Base-by-base conservation (phyloP, 2,329 filamentous ascomycete genomes). In the Monosporascus sp. region DNA sequence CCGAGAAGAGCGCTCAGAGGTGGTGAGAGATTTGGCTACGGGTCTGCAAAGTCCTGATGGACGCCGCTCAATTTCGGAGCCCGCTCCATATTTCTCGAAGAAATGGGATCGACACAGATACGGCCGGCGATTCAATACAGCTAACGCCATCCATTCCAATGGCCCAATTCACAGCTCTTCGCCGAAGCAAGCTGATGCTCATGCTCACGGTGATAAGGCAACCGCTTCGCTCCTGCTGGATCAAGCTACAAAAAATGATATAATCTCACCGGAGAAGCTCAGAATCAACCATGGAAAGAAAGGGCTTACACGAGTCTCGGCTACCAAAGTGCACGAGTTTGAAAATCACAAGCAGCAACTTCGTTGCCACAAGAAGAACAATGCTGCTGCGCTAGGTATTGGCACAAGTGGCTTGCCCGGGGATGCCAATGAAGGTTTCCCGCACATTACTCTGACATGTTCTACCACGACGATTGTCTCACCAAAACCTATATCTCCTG, bases 401-500 rank as follows among this genome's bases (percentile, higher is more conserved):
- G 64, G 59, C 51, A 66, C 60, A 3, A 63, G 57, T 20, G 55
- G 58, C 20, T 38, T 65, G 22, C 61, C 60, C 8, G 60, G 58
- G 51, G 56, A 60, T 22, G 57, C 61, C 46, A 59, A 64, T 40
- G 60, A 62, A 55, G 57, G 59, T 4, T 63, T 62, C 26, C 63
- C 63, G 14, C 60, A 62, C 40, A 61, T 68, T n/a, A 53, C 58
- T 8, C 62, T 62, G 24, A 63, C 60, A 40, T 67, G 66, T 52
- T 68, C 65, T 26, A 60, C 59, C 11, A 63, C 66, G 31, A 62
- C 68, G 14, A 72, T 78, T 37, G 57, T 78, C 37, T 73, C 74
- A 4, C 77, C 77, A n/a, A 71, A 75, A 46, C 77, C 77, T 15
- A 74, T 79, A 3, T 80, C 76, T 17, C 74, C 76, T 37, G 68